A percentile compares a stretch with the other conserved stretches of the same genome.
These are phyloP conservation scores for Sphaerulina vaccinii DNA, from an alignment of 2,329 filamentous ascomycete species.

Conservation along the genomic window DNA sequence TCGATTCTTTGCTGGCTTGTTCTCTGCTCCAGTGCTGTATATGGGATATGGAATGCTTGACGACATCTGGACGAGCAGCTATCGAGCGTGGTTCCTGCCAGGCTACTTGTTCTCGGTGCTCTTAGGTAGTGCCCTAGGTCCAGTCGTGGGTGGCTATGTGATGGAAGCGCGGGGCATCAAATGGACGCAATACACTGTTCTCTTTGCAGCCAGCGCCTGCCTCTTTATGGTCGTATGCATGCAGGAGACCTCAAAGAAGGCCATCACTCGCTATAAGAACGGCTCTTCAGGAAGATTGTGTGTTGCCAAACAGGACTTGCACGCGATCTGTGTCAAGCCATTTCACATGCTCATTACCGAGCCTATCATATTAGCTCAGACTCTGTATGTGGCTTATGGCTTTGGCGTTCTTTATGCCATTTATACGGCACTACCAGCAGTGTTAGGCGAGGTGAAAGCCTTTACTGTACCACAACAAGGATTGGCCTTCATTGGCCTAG, in stretches of 20 bases:
- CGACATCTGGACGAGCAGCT: slow-evolving; percentile 38
- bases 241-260: slow-evolving; percentile 54
- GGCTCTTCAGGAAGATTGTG: neutral
- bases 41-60: slow-evolving; percentile 39
- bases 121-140: slow-evolving; percentile 40
- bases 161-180: slow-evolving; percentile 40
- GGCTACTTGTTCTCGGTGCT: slow-evolving; percentile 39
- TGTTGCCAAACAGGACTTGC: slow-evolving; percentile 28
- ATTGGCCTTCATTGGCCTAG: slow-evolving; percentile 37
- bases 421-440: slow-evolving; percentile 22
- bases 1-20: slow-evolving; percentile 51
- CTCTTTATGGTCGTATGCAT: slow-evolving; percentile 42
- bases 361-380: slow-evolving; percentile 30
- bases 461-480: slow-evolving; percentile 36
- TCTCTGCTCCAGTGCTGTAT: slow-evolving; percentile 36
- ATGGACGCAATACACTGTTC: slow-evolving; percentile 43
- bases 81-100: slow-evolving; percentile 34
- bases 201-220: slow-evolving; percentile 39
- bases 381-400: slow-evolving; percentile 19
- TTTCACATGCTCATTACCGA: slow-evolving; percentile 31
- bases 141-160: slow-evolving; percentile 43
- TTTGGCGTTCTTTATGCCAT: slow-evolving; percentile 28
- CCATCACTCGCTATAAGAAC: slow-evolving; percentile 40
- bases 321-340: slow-evolving; percentile 16
- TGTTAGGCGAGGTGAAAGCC: slow-evolving; percentile 29